phyloP scores from a whole-genome alignment of 2,329 filamentous ascomycete species.

The Myriosclerotinia curreyana region DNA sequence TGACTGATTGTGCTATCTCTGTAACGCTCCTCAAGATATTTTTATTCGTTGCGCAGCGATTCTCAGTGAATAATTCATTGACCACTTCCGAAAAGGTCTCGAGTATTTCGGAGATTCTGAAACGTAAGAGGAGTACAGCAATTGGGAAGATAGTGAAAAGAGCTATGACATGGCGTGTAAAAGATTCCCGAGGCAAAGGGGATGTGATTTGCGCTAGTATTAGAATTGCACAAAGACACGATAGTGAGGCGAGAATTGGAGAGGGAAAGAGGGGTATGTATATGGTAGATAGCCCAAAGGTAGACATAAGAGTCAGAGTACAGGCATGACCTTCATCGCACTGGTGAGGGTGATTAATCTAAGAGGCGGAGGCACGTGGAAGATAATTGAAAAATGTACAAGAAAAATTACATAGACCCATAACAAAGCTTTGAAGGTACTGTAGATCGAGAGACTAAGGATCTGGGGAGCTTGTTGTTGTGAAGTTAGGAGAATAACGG shows the following conservation, averaged over 20 bases:
- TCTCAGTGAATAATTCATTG: not conserved
- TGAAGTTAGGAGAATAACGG: slow-evolving; percentile 17
- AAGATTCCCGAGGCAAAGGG: not conserved
- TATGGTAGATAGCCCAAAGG: slow-evolving; percentile 18
- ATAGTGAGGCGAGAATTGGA: not conserved
- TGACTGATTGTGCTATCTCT: not conserved
- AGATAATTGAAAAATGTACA: not conserved
- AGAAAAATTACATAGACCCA: slow-evolving; percentile 14
- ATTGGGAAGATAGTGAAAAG: slow-evolving; percentile 14
- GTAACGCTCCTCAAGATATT: not conserved
- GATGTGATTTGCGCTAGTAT: slow-evolving; percentile 7
- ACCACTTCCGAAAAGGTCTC: not conserved
- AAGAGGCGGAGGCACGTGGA: not conserved
- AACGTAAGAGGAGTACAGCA: slow-evolving; percentile 8
- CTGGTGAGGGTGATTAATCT: not conserved
- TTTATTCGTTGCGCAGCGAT: not conserved
- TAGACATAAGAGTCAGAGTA: slow-evolving; percentile 15
- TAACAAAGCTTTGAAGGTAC: slow-evolving; percentile 5
- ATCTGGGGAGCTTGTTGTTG: not conserved
- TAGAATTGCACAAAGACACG: slow-evolving; percentile 15
- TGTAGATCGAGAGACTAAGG: slow-evolving; percentile 1
- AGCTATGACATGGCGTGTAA: not conserved
- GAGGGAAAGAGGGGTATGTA: slow-evolving; percentile 8
- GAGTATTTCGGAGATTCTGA: not conserved
- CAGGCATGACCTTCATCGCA: slow-evolving; percentile 19